phyloP scores from a whole-genome alignment of 805 yeast species.

The Wickerhamiella shivajii region DNA sequence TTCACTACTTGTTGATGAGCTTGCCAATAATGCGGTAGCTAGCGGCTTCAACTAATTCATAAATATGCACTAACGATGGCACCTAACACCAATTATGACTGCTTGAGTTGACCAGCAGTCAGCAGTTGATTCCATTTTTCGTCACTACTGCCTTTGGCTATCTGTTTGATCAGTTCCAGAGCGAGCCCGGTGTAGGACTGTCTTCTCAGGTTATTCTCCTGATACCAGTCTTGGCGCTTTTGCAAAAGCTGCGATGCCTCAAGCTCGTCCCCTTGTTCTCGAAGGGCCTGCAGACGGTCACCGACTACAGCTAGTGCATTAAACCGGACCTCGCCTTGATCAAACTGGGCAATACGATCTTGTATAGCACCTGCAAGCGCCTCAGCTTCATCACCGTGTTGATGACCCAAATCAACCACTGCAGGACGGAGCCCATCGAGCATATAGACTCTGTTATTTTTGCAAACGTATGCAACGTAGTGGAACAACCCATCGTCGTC shows the following conservation, averaged over 20 bases:
- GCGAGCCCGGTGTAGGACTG: constrained; percentile 41
- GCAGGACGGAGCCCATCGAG: constrained; percentile 44
- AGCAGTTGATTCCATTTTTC: constrained; percentile 17
- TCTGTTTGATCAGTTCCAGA: constrained; percentile 31
- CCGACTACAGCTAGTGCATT: constrained; percentile 39
- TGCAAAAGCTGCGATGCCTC: constrained; percentile 26
- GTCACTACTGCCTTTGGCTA: constrained; percentile 21
- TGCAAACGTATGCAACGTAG: constrained; percentile 40
- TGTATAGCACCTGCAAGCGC: constrained; percentile 32
- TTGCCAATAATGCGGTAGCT: no score
- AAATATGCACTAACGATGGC: no score
- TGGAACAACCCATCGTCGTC: constrained; percentile 44
- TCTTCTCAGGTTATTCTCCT: constrained; percentile 40
- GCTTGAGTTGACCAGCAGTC: no score
- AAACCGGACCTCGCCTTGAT: constrained; percentile 38
- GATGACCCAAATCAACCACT: constrained; percentile 42
- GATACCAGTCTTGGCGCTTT: constrained; percentile 38
- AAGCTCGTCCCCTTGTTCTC: constrained; percentile 30
- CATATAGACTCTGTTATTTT: constrained; percentile 37
- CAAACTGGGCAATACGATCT: constrained; percentile 34
- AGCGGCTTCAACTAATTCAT: no score
- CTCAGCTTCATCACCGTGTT: constrained; percentile 37
- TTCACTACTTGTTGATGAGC: no score
- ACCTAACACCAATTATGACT: no score
- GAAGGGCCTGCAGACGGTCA: constrained; percentile 31